Base-by-base conservation (phyloP, 2,329 filamentous ascomycete genomes). In the Phoma sp. region DNA sequence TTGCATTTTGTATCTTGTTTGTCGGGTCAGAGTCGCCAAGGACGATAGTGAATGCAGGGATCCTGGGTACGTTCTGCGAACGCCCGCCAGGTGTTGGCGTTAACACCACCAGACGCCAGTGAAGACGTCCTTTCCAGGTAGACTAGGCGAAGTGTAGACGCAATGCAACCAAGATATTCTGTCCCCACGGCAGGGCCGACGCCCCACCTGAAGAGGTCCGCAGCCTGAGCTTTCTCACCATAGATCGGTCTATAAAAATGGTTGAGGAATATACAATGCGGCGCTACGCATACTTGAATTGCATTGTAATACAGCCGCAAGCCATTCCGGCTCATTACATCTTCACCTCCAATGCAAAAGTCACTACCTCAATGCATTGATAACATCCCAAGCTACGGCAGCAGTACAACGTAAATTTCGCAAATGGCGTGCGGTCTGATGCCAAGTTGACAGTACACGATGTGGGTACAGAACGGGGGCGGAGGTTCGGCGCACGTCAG, bases 401-500 rank as follows among this genome's bases (percentile, higher is more conserved):
- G 32, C 12, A 18, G n/a, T 28, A 25, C 34, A n/a, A 32, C 12
- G 18, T 14, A 40, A 14, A 17, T 21, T 29, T 34, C 26, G 38
- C 21, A 48, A 43, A 43, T 30, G 25, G 38, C 29, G 14, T 37
- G 25, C 33, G 33, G 47, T 53, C 43, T 43, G 25, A 48, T 53
- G 65, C 66, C 66, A 68, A 70, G 67, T 40, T 54, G 57, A 65
- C 61, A 60, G 63, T 45, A 56, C 50, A 47, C 56, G 40, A 63
- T 56, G 55, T 64, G 60, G 61, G 61, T 48, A 37, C 42, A 30
- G 17, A 7, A 39, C 33, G 25, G 42, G 47, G 53, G 60, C 56
- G 56, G 62, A 58, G 45, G 50, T 62, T 54, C 40, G 67, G 66
- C 67, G 60, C 62, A 70, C 67, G 67, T 70, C 66, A 70, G 53